Evolutionary conservation across 805 yeast genomes (phyloP).

Genomic region (Candida takata): DNA sequence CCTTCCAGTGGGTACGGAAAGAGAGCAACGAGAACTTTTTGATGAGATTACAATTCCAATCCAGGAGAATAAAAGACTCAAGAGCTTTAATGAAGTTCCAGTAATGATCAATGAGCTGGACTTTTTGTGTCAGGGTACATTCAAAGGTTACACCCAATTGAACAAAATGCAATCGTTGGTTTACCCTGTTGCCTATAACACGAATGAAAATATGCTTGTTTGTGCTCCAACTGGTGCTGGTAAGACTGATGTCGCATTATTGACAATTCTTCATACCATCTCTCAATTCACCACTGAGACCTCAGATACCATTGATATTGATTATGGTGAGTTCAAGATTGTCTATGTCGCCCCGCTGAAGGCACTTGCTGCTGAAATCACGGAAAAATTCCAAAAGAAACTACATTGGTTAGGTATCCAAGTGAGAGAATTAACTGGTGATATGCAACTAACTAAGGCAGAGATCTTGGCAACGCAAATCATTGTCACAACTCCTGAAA

Average conservation of each 20-base stretch:
- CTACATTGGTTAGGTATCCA: conserved; percentile 78
- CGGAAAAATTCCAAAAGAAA: conserved; percentile 75
- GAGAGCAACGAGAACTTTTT: conserved; percentile 50
- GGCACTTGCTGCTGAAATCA: conserved; percentile 95
- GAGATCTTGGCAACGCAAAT: conserved; percentile 80
- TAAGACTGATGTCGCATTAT: conserved; percentile 87
- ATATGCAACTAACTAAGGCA: conserved; percentile 80
- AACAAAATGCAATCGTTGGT: conserved; percentile 89
- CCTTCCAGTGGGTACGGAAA: conserved; percentile 75
- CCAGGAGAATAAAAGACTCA: conserved; percentile 41
- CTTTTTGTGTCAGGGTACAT: conserved; percentile 74
- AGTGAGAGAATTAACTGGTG: conserved; percentile 90
- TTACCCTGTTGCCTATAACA: conserved; percentile 84
- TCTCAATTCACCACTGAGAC: conserved; percentile 58
- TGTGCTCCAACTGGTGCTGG: conserved; percentile 99
- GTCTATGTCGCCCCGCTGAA: conserved; percentile 91
- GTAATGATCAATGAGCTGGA: conserved; percentile 62
- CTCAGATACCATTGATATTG: conserved; percentile 52
- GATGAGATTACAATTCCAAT: conserved; percentile 86
- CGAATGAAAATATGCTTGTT: conserved; percentile 90
- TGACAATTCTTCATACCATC: conserved; percentile 73
- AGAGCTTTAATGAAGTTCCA: conserved; percentile 36
- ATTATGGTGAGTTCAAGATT: conserved; percentile 80
- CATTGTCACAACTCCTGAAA: conserved; percentile 92
- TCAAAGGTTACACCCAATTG: conserved; percentile 65